phyloP scores from a whole-genome alignment of 441 rosid species.

The Bocquillonia castaneifolia region DNA sequence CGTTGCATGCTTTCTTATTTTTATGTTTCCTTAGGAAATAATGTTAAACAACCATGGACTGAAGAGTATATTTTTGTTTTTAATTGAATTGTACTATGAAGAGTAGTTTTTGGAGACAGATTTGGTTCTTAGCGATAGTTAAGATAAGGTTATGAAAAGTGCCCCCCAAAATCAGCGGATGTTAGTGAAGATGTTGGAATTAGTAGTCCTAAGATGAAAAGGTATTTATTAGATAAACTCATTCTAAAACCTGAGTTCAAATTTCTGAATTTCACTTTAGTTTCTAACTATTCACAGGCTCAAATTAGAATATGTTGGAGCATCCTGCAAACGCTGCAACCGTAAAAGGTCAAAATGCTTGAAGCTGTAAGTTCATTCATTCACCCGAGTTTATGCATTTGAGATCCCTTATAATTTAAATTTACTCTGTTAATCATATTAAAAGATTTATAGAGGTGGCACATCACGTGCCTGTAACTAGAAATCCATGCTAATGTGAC shows the following conservation, averaged over 20 bases:
- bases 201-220: constrained; percentile 51
- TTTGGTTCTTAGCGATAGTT: constrained; percentile 33
- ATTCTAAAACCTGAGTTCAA: background rate
- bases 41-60: too few species aligned
- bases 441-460: background rate
- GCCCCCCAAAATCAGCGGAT: constrained; percentile 31
- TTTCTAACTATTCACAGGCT: constrained; percentile 37
- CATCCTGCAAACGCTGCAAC: constrained; percentile 85
- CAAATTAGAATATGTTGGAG: constrained; percentile 53
- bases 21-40: too few species aligned
- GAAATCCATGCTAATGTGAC: background rate
- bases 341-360: constrained; percentile 96
- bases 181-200: constrained; percentile 38
- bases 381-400: background rate
- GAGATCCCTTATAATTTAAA: background rate
- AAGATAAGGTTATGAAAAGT: constrained; percentile 37
- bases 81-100: too few species aligned
- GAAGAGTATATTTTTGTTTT: too few species aligned
- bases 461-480: too few species aligned
- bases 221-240: constrained; percentile 26
- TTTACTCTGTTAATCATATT: background rate
- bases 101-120: constrained; percentile 43
- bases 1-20: too few species aligned
- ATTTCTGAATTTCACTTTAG: background rate
- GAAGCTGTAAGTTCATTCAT: constrained; percentile 70